These are phyloP conservation scores for Fusarium beomiforme DNA, from an alignment of 2,329 filamentous ascomycete species.

Conservation along the genomic window DNA sequence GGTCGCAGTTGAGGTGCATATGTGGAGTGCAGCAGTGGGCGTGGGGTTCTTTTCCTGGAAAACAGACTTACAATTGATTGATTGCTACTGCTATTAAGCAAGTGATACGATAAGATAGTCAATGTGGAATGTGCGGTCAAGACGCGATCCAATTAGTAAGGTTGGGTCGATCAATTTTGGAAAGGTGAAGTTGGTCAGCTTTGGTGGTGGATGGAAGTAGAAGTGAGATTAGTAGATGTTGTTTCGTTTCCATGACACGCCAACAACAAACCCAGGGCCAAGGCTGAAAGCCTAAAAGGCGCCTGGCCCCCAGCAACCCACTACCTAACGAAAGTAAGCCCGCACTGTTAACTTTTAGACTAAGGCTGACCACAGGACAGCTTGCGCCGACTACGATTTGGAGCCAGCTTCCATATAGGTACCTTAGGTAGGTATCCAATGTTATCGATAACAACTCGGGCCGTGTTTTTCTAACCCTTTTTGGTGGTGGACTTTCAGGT, in stretches of 20 bases:
- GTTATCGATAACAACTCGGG: constrained; percentile 31
- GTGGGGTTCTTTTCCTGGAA: constrained; percentile 53
- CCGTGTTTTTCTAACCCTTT: constrained; percentile 15
- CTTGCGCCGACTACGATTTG: neutral
- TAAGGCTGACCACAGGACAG: no score
- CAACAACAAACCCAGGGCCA: constrained; percentile 15
- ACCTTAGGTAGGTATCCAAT: no score
- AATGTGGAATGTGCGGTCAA: constrained; percentile 23
- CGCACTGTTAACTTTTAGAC: neutral
- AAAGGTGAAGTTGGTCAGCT: constrained; percentile 6
- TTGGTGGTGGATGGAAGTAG: neutral
- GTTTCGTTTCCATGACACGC: constrained; percentile 23
- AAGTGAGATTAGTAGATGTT: neutral
- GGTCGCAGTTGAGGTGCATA: constrained; percentile 44
- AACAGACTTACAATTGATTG: constrained; percentile 24
- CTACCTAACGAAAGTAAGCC: neutral
- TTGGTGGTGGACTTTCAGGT: neutral
- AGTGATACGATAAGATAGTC: constrained; percentile 26
- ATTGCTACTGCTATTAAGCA: constrained; percentile 1
- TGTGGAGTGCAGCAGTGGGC: constrained; percentile 43
- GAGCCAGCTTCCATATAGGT: neutral
- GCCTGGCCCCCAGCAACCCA: neutral
- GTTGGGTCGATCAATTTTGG: neutral
- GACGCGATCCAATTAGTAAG: constrained; percentile 4
- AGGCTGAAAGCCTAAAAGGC: constrained; percentile 26